Evolutionary conservation across 108 stramenopile genomes (phyloP), one percentile per base, ranked within the genome.

Genomic region (Cyclotella distinguenda): DNA sequence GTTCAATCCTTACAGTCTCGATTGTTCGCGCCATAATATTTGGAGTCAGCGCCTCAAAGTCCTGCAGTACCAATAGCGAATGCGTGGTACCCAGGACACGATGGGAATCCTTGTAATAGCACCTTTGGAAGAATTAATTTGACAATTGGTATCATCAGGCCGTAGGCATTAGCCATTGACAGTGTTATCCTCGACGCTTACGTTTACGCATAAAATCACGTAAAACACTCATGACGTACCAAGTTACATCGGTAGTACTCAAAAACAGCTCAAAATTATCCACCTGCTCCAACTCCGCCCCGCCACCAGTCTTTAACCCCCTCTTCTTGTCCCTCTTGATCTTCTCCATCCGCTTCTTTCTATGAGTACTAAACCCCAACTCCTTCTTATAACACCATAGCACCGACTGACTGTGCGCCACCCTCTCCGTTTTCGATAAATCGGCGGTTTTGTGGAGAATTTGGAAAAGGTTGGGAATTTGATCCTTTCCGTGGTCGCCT

Each of bases 381-480:
- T 99, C 97, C 54, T 98, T 98, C 68, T 98, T 98, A 88, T 99
- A 99, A 76, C 97, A 98, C 99, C 99, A 99, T 11, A 99, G 68
- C 4, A 99, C 98, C 27, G 66, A 68, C 36, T 46, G 55, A 54
- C 8, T 19, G 33, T 45, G 19, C 25, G 66, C 43, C 40, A 45
- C 26, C 18, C 51, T 19, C 27, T 83, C 79, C 7, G 94, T 88
- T 26, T 95, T 86, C 27, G 88, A 74, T 48, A 90, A 80, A 23
- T 97, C 77, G 28, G 86, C 73, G 0, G 92, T 85, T 58, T 88
- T 82, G 27, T 82, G 60, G 16, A 98, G 75, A 46, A 99, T 95
- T 45, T 95, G 87, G 71, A 97, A 94, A 32, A 99, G 74, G 70
- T 98, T 98, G 30, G 95, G 97, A 12, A 99, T 95, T 67, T 98